Evolutionary conservation across 306 rosid genomes (phyloP), one percentile per base, ranked within the genome.

Genomic region (Casuarina equisetifolia): DNA sequence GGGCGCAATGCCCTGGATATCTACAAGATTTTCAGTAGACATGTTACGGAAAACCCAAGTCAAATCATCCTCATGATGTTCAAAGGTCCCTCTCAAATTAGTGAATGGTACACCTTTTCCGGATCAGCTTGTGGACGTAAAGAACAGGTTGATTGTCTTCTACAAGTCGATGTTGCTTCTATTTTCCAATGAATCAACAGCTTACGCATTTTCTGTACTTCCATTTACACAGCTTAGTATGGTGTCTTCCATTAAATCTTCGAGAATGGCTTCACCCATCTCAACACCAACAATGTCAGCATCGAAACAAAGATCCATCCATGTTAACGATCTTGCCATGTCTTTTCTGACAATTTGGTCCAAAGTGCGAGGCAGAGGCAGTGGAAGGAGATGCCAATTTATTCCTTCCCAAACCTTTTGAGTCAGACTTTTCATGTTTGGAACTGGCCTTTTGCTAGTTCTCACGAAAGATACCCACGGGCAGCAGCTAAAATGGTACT

Each of bases 301-400:
- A 62, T 88, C 98, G 38, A 83, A 83, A 19, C 81, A 88, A 51
- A 85, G 88, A 81, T 96, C 92, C 94, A 91, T 83, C 99, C 99
- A 96, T 4, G 84, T 45, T 70, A 87, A 80, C 50, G 77, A 72
- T 89, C 87, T 90, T 74, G 77, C 85, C 94, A 96, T 85, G 82
- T 96, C 98, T 82, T 93, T 92, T 62, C 81, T 67, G 63, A 96
- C 89, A 74, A 92, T 89, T 82, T 96, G 96, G 77, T 96, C 99
- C 80, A 96, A 85, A 2, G 93, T 86, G 55, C 51, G 89, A 4
- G 96, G 98, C 9, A 83, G 86, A 43, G 93, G 90, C 54, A 88
- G 71, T 16, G 92, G 90, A 87, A 79, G 86, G 80, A 96, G 83
- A 86, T 87, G 88, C 97, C 97, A 89, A 73, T 90, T 73, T 58